Evolutionary conservation across 176 grass and related monocot genomes (phyloP).

Genomic region (Panicum miliaceum): DNA sequence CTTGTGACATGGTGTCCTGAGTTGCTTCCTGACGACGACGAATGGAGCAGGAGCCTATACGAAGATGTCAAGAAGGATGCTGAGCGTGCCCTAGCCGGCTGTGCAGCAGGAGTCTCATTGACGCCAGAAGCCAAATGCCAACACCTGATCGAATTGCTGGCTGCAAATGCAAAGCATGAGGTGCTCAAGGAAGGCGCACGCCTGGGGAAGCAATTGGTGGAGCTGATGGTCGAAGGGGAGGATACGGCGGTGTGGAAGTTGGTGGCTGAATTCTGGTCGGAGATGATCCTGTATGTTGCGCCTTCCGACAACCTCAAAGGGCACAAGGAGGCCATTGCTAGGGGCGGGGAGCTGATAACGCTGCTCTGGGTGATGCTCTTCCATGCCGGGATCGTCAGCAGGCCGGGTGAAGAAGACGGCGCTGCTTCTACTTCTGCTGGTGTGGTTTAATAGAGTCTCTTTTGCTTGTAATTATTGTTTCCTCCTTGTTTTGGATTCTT

Average conservation of each 20-base stretch:
- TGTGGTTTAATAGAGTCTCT: background rate
- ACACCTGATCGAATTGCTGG: background rate
- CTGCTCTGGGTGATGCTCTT: slow-evolving; percentile 26
- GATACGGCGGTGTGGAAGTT: background rate
- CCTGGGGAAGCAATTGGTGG: background rate
- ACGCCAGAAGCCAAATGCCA: background rate
- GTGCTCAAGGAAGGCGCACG: background rate
- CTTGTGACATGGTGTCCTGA: background rate
- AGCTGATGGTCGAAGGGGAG: background rate
- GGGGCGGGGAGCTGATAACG: slow-evolving; percentile 33
- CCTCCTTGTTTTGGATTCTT: no score
- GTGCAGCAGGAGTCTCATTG: background rate
- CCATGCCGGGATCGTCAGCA: background rate
- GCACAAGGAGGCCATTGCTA: slow-evolving; percentile 1
- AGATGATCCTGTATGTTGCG: slow-evolving; percentile 7
- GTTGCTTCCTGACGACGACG: slow-evolving; percentile 3
- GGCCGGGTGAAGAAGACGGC: background rate
- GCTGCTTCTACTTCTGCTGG: background rate
- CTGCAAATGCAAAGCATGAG: background rate
- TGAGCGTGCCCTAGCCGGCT: background rate
- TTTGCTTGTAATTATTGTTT: no score
- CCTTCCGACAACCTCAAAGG: background rate
- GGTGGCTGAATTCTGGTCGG: background rate
- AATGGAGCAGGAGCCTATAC: slow-evolving; percentile 20
- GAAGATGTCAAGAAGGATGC: background rate